These are phyloP conservation scores for Sarcocystis neurona DNA, from an alignment of 169 alveolate genomes.

Conservation along the genomic window DNA sequence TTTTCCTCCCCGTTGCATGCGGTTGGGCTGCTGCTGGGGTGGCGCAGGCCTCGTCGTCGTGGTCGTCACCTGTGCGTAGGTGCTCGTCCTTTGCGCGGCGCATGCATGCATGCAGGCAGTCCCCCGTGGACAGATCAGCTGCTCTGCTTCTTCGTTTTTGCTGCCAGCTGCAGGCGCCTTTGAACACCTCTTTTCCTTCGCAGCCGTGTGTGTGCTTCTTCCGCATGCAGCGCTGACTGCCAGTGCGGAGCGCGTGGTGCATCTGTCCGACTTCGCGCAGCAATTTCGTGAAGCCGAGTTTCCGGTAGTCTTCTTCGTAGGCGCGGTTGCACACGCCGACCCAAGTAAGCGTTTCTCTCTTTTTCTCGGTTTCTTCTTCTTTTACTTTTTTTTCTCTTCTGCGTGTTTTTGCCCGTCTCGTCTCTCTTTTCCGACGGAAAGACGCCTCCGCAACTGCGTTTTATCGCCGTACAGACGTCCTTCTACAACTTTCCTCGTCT, in stretches of 20 bases:
- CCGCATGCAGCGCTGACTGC: constrained; percentile 37
- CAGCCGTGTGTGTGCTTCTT: background rate
- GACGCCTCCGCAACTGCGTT: background rate
- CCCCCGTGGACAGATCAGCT: background rate
- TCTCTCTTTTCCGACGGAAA: background rate
- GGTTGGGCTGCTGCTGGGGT: too few relatives aligned
- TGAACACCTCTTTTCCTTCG: background rate
- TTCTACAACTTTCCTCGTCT: background rate
- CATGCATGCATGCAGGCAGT: background rate
- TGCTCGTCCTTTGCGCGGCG: too few relatives aligned
- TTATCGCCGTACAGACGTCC: background rate
- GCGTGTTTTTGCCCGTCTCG: background rate
- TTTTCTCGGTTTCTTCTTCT: background rate
- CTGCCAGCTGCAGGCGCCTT: background rate
- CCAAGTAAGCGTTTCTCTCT: constrained; percentile 52
- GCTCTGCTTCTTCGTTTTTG: background rate
- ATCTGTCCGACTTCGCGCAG: constrained; percentile 52
- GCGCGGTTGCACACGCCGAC: constrained; percentile 82
- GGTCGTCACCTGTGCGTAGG: too few relatives aligned
- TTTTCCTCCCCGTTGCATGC: too few relatives aligned
- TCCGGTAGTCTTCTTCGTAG: constrained; percentile 75
- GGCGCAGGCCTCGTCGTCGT: too few relatives aligned
- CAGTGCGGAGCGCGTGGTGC: constrained; percentile 40
- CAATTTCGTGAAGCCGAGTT: constrained; percentile 41
- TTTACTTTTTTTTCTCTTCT: background rate